These are phyloP conservation scores for Hyaloscypha hepaticicola DNA, from an alignment of 495 filamentous ascomycete genomes.

Conservation along the genomic window DNA sequence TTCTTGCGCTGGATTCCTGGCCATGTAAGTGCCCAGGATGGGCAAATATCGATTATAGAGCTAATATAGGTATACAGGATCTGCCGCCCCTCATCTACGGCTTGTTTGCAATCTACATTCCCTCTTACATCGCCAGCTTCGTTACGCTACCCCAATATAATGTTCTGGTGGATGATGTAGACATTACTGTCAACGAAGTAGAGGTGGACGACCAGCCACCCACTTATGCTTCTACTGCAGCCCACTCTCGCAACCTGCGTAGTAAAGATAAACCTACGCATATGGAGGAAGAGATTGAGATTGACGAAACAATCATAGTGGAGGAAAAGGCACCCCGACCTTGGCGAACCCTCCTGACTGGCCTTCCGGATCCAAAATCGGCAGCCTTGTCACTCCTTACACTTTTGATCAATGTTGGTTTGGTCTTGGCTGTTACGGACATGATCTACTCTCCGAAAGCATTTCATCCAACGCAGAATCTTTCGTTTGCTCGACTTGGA, in stretches of 20 bases:
- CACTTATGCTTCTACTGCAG: conserved; percentile 27
- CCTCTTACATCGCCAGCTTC: conserved; percentile 62
- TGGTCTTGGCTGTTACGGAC: conserved; percentile 68
- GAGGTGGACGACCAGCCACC: conserved; percentile 33
- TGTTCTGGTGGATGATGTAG: conserved; percentile 57
- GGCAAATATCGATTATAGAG: not conserved
- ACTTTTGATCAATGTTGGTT: conserved; percentile 64
- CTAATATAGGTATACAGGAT: conserved; percentile 37
- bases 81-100: conserved; percentile 67
- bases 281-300: conserved; percentile 46
- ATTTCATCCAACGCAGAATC: conserved; percentile 66
- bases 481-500: conserved; percentile 80
- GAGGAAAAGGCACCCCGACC: conserved; percentile 40
- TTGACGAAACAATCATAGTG: conserved; percentile 50
- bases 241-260: conserved; percentile 35
- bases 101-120: conserved; percentile 68
- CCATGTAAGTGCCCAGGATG: conserved; percentile 28
- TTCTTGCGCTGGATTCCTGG: conserved; percentile 83
- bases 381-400: conserved; percentile 58
- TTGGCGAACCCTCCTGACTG: conserved; percentile 67
- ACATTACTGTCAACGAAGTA: conserved; percentile 57
- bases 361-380: conserved; percentile 67
- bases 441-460: conserved; percentile 67
- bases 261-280: conserved; percentile 33
- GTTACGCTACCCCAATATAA: conserved; percentile 57